Evolutionary conservation across 352 stramenopile species (phyloP), one percentile per base, ranked within the genome.

Genomic region (Thraustochytrium sp.): DNA sequence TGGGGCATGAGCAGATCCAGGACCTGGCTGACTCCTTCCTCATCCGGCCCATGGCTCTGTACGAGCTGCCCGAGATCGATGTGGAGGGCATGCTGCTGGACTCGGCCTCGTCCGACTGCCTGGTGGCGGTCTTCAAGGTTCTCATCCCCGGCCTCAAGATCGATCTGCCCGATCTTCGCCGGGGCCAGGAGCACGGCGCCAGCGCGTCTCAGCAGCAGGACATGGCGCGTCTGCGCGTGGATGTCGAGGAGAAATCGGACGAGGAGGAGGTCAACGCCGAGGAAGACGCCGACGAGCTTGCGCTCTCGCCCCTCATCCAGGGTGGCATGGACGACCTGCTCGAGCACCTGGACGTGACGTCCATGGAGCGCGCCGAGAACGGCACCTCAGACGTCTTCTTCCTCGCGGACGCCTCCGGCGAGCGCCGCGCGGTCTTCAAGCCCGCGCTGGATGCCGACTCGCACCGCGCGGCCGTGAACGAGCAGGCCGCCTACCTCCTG

Each of bases 401-500:
- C 8, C 23, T 80, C 46, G n/a, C 34, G 13, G 53, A 61, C 34
- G 21, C 11, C 26, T 18, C 34, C 4, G 44, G 34, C 36, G 2
- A 38, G 49, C 23, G 48, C 11, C 49, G 48, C 31, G 54, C 29
- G 31, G 54, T 61, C 49, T 53, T 75, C 55, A 62, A 85, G 34
- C 44, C 76, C 23, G 73, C 29, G 4, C 64, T 76, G 21, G 77
- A 84, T 5, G 44, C 55, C 21, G 72, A 46, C 8, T 55, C 36
- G 42, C 8, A 23, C 3, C 18, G 88, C 42, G 85, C 95, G 16
- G 91, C 94, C 80, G 87, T 96, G 13, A 90, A 94, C 80, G 89
- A 90, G 44, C 68, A 96, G 65, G 88, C 96, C 44, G 90, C 93
- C 82, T 96, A 95, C 62, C 90, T 96, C 55, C 91, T 92, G 9